Evolutionary conservation across 495 filamentous ascomycete genomes (phyloP).

Genomic region (Tuber indicum): DNA sequence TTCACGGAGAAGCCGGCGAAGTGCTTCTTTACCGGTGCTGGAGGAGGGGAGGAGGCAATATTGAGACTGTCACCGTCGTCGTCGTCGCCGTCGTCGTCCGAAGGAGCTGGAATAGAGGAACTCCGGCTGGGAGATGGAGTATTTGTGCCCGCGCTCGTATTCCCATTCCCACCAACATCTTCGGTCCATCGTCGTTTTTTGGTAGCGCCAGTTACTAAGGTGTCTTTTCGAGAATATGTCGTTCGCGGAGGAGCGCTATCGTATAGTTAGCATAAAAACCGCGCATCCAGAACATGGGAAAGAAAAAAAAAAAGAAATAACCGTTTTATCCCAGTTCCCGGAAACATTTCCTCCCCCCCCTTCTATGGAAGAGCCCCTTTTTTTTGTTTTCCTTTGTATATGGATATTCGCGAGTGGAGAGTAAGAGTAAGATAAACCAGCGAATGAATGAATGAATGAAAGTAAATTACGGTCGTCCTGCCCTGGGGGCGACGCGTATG

Average conservation of each 20-base stretch:
- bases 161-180: not conserved
- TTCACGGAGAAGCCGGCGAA: slow-evolving; percentile 21
- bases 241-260: not conserved
- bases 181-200: not conserved
- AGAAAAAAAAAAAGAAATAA: not conserved
- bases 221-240: not conserved
- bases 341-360: not conserved
- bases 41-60: not conserved
- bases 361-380: not conserved
- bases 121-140: not conserved
- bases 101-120: slow-evolving; percentile 13
- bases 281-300: not conserved
- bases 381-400: not conserved
- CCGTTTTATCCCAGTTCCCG: not conserved
- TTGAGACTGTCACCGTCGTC: not conserved
- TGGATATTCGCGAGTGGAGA: not conserved
- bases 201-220: not conserved
- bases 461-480: not conserved
- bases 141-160: not conserved
- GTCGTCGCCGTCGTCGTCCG: slow-evolving; percentile 4
- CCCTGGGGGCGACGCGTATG: not conserved
- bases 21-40: slow-evolving; percentile 5
- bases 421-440: not conserved
- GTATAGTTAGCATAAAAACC: not conserved
- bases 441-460: not conserved